Conservation (phyloP, 2,329 filamentous ascomycete species). For the Hansfordia pulvinata region DNA sequence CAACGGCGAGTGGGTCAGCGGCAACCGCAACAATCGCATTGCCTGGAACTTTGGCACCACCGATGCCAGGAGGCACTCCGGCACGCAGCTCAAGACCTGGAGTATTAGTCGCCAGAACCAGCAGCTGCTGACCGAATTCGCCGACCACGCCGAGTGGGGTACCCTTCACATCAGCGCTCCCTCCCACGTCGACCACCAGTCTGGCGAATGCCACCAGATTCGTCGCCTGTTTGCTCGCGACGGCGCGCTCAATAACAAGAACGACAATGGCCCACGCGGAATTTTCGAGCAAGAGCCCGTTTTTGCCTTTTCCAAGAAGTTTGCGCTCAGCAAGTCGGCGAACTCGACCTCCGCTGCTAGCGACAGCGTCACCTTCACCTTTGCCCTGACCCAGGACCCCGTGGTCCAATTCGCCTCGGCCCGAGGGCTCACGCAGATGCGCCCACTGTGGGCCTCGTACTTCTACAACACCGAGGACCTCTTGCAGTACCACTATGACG, state of each 20-base stretch:
- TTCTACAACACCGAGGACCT: constrained; percentile 50
- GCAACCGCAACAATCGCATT: constrained; percentile 54
- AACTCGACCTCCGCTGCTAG: constrained; percentile 13
- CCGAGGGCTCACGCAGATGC: constrained; percentile 64
- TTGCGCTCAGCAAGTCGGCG: constrained; percentile 29
- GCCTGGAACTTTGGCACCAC: constrained; percentile 50
- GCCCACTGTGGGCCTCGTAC: constrained; percentile 67
- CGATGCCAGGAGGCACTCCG: constrained; percentile 15
- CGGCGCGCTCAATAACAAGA: constrained; percentile 50
- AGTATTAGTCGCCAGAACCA: constrained; percentile 45
- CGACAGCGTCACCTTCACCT: constrained; percentile 58
- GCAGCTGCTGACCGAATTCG: constrained; percentile 59
- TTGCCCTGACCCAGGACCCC: constrained; percentile 64
- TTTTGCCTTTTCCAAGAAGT: constrained; percentile 63
- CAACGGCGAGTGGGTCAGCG: constrained; percentile 73
- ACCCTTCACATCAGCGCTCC: constrained; percentile 66
- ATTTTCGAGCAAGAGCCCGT: constrained; percentile 71
- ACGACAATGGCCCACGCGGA: constrained; percentile 52
- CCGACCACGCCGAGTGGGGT: constrained; percentile 74
- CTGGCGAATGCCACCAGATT: constrained; percentile 51
- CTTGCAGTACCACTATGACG: constrained; percentile 61
- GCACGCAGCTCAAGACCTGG: constrained; percentile 47
- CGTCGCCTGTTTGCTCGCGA: constrained; percentile 57
- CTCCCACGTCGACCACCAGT: constrained; percentile 52
- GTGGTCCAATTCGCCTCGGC: constrained; percentile 69